Percentiles rank a stretch among this genome's conserved stretches.
These are phyloP conservation scores for Linnemannia schmuckeri DNA, from an alignment of 192 early-diverging fungal species.

Conservation along the genomic window DNA sequence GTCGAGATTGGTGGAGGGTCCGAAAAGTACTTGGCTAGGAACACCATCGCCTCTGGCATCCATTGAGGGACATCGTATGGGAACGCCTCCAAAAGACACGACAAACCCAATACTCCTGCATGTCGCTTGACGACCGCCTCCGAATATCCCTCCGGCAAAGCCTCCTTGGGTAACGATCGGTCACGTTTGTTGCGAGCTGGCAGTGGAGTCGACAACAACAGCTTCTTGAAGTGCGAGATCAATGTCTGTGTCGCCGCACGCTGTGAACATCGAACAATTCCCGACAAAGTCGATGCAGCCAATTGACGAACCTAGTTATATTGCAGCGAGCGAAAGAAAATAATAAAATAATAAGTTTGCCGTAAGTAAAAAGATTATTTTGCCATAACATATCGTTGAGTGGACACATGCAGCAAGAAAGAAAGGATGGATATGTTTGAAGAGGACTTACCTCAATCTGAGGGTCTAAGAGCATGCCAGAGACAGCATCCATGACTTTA, in stretches of 20 bases:
- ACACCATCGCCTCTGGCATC: slow-evolving; percentile 89
- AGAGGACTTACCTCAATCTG: slow-evolving; percentile 82
- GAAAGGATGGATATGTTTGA: background rate
- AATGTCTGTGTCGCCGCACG: slow-evolving; percentile 71
- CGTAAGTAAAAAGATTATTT: background rate
- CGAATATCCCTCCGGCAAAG: slow-evolving; percentile 59
- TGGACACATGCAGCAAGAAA: too few relatives aligned
- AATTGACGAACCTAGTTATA: slow-evolving; percentile 74
- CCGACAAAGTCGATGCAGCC: slow-evolving; percentile 81
- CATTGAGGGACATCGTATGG: slow-evolving; percentile 95
- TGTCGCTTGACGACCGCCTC: slow-evolving; percentile 80
- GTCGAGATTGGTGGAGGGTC: slow-evolving; percentile 89
- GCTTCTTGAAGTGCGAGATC: slow-evolving; percentile 58
- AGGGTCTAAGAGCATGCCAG: slow-evolving; percentile 79
- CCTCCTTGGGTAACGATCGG: slow-evolving; percentile 28
- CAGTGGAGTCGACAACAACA: slow-evolving; percentile 55
- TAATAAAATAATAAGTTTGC: background rate
- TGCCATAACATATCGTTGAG: too few relatives aligned
- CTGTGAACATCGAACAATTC: slow-evolving; percentile 83
- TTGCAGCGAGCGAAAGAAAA: background rate
- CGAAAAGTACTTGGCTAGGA: slow-evolving; percentile 80
- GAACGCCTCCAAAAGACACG: slow-evolving; percentile 89
- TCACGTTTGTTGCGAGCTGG: slow-evolving; percentile 62
- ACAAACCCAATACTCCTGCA: slow-evolving; percentile 91
- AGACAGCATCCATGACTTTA: slow-evolving; percentile 77